phyloP scores from a whole-genome alignment of 2,329 filamentous ascomycete species.

The Fusarium multiceps region DNA sequence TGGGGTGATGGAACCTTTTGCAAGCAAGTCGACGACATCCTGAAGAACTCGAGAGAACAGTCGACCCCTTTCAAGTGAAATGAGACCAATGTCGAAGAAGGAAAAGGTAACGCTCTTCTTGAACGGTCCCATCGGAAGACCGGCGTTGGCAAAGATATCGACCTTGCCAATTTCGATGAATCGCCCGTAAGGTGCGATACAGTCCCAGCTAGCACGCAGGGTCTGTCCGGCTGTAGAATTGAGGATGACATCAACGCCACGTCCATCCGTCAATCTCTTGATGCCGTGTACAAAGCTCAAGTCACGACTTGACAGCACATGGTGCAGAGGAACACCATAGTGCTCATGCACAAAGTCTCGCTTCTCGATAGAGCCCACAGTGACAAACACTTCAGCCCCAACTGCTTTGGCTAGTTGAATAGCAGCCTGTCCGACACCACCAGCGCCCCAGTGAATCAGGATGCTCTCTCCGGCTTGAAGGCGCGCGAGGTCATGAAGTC shows the following conservation, averaged over 20 bases:
- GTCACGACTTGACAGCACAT: conserved; percentile 45
- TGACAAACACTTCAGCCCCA: conserved; percentile 49
- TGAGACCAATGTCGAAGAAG: conserved; percentile 27
- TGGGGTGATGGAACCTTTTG: not conserved
- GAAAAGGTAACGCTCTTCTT: conserved; percentile 23
- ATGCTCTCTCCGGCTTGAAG: conserved; percentile 42
- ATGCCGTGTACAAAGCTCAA: not conserved
- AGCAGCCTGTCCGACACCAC: conserved; percentile 47
- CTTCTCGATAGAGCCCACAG: conserved; percentile 50
- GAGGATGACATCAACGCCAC: conserved; percentile 50
- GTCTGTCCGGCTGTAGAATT: conserved; percentile 48
- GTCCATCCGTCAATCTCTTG: conserved; percentile 32
- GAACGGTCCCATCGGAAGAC: conserved; percentile 51
- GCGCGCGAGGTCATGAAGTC: conserved; percentile 25
- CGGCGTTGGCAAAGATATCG: conserved; percentile 42
- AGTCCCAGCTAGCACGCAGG: conserved; percentile 48
- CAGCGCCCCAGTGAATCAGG: conserved; percentile 47
- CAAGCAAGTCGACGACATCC: not conserved
- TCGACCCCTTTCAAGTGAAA: not conserved
- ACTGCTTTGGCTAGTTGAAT: conserved; percentile 44
- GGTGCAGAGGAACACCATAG: conserved; percentile 46
- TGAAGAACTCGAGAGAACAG: not conserved
- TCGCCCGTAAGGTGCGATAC: conserved; percentile 48
- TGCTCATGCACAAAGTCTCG: conserved; percentile 41
- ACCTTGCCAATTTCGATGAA: conserved; percentile 52